Conservation (phyloP, 2,329 filamentous ascomycete genomes). For the Hyphodiscus sp. region DNA sequence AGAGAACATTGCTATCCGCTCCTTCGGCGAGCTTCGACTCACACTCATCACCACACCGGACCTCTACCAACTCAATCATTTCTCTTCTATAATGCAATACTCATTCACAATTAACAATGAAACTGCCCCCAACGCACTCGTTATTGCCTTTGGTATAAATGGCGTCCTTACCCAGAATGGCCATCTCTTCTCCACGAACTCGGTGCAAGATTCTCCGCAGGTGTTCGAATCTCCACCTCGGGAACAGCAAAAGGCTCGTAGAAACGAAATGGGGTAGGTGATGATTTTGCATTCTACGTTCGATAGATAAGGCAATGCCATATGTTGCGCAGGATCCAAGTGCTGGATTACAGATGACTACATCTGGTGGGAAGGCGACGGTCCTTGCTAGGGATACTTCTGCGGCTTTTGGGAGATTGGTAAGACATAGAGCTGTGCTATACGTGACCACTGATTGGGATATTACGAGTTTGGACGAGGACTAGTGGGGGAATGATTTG, state of each 20-base stretch:
- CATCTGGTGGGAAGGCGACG: slow-evolving; percentile 1
- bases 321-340: slow-evolving; percentile 1
- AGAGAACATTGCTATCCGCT: slow-evolving; percentile 31
- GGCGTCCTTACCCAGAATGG: slow-evolving; percentile 19
- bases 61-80: slow-evolving; percentile 5
- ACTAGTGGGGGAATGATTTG: slow-evolving; percentile 5
- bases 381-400: slow-evolving; percentile 1
- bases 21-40: slow-evolving; percentile 45
- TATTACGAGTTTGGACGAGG: too few relatives aligned
- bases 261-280: neutral
- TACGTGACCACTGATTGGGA: slow-evolving; percentile 7
- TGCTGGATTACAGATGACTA: neutral
- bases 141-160: slow-evolving; percentile 16
- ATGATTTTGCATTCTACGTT: slow-evolving; percentile 9
- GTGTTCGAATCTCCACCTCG: slow-evolving; percentile 13
- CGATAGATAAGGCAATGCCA: slow-evolving; percentile 1
- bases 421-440: slow-evolving; percentile 3
- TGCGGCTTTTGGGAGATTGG: slow-evolving; percentile 4
- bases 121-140: neutral
- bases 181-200: slow-evolving; percentile 22
- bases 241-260: slow-evolving; percentile 8
- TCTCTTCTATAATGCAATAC: neutral
- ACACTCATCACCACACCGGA: slow-evolving; percentile 2
- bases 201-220: slow-evolving; percentile 17
- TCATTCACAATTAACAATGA: slow-evolving; percentile 1